A percentile compares a stretch with the other conserved stretches of the same genome.
phyloP scores from a whole-genome alignment of 2,329 filamentous ascomycete species.

The Xylaria multiplex region DNA sequence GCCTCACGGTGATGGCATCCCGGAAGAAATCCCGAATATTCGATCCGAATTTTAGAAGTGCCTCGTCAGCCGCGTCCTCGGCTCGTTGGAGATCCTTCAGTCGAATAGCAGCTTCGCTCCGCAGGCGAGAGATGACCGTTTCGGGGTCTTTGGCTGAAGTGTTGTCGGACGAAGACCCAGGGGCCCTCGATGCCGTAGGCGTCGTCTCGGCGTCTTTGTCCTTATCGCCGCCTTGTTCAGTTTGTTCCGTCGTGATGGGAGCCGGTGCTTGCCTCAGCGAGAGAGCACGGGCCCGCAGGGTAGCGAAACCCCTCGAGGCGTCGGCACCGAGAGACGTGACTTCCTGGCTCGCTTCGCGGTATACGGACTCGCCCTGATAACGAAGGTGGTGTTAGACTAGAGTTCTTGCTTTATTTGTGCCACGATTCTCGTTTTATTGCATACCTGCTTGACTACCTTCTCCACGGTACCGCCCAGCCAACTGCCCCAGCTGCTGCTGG shows the following conservation, averaged over 20 bases:
- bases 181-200: conserved; percentile 55
- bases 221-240: conserved; percentile 49
- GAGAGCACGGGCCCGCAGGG: conserved; percentile 78
- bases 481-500: conserved; percentile 89
- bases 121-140: conserved; percentile 79
- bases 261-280: conserved; percentile 64
- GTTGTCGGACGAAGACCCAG: conserved; percentile 51
- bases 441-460: conserved; percentile 90
- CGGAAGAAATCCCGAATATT: conserved; percentile 90
- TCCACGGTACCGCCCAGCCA: conserved; percentile 88
- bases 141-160: conserved; percentile 59
- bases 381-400: conserved; percentile 31
- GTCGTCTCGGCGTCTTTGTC: conserved; percentile 54
- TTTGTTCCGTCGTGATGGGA: conserved; percentile 42
- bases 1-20: conserved; percentile 88
- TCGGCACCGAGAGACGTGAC: conserved; percentile 81
- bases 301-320: conserved; percentile 82
- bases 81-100: conserved; percentile 90
- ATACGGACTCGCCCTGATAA: conserved; percentile 77
- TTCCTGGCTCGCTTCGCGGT: conserved; percentile 88
- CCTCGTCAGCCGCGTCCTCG: conserved; percentile 96
- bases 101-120: conserved; percentile 80
- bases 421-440: conserved; percentile 34
- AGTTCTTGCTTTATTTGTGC: background rate
- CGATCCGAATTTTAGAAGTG: conserved; percentile 87